Evolutionary conservation across 345 rosid species (phyloP).

Genomic region (Kandelia obovata): DNA sequence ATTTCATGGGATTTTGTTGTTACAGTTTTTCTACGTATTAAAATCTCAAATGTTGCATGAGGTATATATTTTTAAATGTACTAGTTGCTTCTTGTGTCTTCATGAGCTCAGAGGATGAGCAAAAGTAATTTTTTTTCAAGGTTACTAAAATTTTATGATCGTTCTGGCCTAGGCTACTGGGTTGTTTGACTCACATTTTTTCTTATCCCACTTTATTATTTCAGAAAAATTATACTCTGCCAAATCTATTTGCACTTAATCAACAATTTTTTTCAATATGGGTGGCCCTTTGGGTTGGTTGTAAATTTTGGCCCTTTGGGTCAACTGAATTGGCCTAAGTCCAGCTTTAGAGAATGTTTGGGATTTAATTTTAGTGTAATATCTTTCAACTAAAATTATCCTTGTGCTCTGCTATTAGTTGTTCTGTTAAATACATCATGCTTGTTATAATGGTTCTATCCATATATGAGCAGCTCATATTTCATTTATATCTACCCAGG

Average conservation of each 20-base stretch:
- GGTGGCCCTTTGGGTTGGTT: not conserved
- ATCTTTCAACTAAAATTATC: not conserved
- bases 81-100: not conserved
- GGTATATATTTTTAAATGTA: too few species aligned
- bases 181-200: not conserved
- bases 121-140: too few species aligned
- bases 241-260: too few species aligned
- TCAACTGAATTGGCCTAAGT: not conserved
- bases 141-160: too few species aligned
- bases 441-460: not conserved
- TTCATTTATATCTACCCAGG: conserved; percentile 50
- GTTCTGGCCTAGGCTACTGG: not conserved
- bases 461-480: conserved; percentile 12
- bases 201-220: not conserved
- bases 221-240: not conserved
- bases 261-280: too few species aligned
- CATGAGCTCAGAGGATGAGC: not conserved
- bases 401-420: not conserved
- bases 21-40: too few species aligned
- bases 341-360: not conserved
- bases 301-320: not conserved
- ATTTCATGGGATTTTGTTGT: not conserved
- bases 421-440: not conserved
- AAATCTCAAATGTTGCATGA: too few species aligned
- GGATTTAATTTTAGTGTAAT: not conserved